Percentiles rank a stretch among this genome's conserved stretches.
phyloP scores from a whole-genome alignment of 345 rosid genomes.

The Aethionema arabicum region DNA sequence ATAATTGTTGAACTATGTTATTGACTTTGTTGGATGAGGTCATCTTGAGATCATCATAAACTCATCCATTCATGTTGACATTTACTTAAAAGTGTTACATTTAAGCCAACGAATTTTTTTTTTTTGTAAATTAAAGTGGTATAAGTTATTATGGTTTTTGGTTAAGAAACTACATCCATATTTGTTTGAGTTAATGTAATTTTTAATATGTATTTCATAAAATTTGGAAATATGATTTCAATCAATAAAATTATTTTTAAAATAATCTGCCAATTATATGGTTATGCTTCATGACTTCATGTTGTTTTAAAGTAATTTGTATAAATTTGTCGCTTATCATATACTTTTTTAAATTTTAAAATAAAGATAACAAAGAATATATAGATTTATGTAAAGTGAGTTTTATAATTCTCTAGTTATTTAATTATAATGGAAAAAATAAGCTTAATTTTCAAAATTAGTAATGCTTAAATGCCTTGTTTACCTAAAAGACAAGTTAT shows the following conservation, averaged over 20 bases:
- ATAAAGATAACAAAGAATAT: not conserved
- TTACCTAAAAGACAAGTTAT: slow-evolving; percentile 13
- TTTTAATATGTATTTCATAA: no score
- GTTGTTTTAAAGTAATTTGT: no score
- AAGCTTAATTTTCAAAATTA: not conserved
- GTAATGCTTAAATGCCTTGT: not conserved
- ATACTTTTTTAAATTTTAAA: not conserved
- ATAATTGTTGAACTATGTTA: not conserved
- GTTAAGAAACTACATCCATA: no score
- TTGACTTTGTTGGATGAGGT: slow-evolving; percentile 37
- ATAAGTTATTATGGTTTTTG: no score
- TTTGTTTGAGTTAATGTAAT: no score
- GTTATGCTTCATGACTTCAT: no score
- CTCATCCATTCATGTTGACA: slow-evolving; percentile 22
- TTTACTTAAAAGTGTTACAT: slow-evolving; percentile 27
- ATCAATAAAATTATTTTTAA: no score
- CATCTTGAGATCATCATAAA: slow-evolving; percentile 28
- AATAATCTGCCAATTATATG: no score
- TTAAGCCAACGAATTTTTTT: slow-evolving; percentile 30
- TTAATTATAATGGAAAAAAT: not conserved
- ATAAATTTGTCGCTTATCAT: not conserved
- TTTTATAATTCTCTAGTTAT: not conserved
- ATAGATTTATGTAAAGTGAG: no score
- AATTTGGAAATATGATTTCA: no score
- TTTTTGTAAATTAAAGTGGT: not conserved